Base-by-base conservation (phyloP, 441 rosid genomes). In the Corymbia calophylla region DNA sequence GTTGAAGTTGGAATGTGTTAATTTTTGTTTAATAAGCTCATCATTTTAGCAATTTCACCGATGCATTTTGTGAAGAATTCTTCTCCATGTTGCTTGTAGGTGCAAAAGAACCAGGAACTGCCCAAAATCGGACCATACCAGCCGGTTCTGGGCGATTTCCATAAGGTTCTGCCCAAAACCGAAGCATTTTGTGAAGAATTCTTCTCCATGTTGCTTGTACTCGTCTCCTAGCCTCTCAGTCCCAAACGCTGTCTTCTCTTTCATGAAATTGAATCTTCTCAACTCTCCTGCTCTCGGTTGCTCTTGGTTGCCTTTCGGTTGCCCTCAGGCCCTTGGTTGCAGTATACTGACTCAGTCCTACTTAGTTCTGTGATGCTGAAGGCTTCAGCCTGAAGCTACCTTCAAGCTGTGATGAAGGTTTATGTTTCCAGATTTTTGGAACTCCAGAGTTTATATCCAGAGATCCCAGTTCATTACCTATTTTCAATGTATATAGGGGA, bases 41-140 rank as follows among this genome's bases (percentile, higher is more conserved):
- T 44, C 17, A 5, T 44, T 44, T 77, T 77, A 44, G 3, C 84
- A 21, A 23, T 77, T 39, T 23, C 51, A 44, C 84, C 1, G 6
- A 77, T 39, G 84, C 84, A 44, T 77, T 23, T 13, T 23, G 51
- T 10, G 1, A 44, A 77, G 18, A 44, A 77, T 21, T 44, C 84
- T 44, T 77, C 84, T 12, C 5, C 49, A 73, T 7, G 9, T 35
- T 39, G 82, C 49, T 44, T 0, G 6, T 58, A 58, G 0, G 64
- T 25, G 64, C 7, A 58, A 58, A 2, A 25, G 64, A 10, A 58
- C 25, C 64, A 2, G 64, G 14, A 58, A 25, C 64, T 25, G 1
- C n/a, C 0, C 0, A 29, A 29, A 58, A 58, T 29, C 0, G 1
- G 1, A 58, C n/a, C 62, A 58, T 23, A 58, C 14, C 7, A 0